Evolutionary conservation across 2,329 filamentous ascomycete genomes (phyloP).

Genomic region (Dryadomyces quercivorus): DNA sequence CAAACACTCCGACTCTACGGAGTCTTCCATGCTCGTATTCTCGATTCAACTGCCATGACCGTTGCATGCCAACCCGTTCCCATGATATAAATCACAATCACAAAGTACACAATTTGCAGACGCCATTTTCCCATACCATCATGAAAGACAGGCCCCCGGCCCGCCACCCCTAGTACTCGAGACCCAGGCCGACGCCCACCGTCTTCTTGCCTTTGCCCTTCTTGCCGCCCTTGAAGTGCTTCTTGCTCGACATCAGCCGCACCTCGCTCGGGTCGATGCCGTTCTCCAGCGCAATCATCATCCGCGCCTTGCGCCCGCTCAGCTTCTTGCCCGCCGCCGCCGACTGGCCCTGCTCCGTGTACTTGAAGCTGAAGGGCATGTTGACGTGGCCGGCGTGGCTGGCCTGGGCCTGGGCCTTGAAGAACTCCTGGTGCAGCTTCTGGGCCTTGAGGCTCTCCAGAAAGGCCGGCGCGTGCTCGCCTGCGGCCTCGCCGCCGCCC

Average conservation of each 20-base stretch:
- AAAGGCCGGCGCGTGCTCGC: background rate
- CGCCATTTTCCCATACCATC: background rate
- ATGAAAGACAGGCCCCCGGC: background rate
- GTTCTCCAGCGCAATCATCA: conserved; percentile 72
- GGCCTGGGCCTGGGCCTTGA: conserved; percentile 41
- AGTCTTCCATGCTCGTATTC: no score
- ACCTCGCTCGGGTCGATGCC: conserved; percentile 75
- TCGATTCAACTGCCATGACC: background rate
- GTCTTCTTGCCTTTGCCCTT: conserved; percentile 33
- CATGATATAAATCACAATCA: background rate
- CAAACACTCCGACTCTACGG: no score
- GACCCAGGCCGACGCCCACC: conserved; percentile 12
- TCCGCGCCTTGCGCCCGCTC: conserved; percentile 69
- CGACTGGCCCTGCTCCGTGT: conserved; percentile 66
- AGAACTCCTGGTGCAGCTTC: conserved; percentile 81
- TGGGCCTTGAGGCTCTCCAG: conserved; percentile 60
- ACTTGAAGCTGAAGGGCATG: conserved; percentile 82
- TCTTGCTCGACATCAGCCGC: conserved; percentile 58
- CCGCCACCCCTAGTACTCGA: conserved; percentile 1
- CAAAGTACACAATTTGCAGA: background rate
- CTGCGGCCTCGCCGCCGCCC: conserved; percentile 13
- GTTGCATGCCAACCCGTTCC: background rate
- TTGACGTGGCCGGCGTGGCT: conserved; percentile 53
- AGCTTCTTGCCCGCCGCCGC: conserved; percentile 46
- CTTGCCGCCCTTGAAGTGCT: conserved; percentile 80